Evolutionary conservation across 225 moss, liverwort and hornwort genomes (phyloP).

Genomic region (Straminergon stramineum): DNA sequence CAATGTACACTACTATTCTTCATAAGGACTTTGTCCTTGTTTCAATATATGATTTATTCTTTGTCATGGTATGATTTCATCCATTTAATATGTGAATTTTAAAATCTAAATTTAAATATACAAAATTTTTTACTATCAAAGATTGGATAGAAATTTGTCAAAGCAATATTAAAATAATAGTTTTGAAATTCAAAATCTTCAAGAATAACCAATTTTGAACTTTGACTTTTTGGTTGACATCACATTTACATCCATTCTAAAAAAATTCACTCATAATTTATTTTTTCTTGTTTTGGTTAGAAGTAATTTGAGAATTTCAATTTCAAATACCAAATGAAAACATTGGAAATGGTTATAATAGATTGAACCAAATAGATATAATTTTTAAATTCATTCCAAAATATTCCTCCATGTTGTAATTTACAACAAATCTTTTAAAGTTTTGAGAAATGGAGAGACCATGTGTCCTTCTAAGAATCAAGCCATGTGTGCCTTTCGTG

Average conservation of each 20-base stretch:
- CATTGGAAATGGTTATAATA: background rate
- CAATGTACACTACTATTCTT: background rate
- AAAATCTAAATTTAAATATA: too few species aligned
- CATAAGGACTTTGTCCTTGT: background rate
- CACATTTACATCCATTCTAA: background rate
- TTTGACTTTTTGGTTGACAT: too few species aligned
- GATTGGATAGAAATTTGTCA: background rate
- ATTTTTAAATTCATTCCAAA: background rate
- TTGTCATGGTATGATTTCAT: background rate
- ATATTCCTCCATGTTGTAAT: background rate
- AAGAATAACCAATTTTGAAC: background rate
- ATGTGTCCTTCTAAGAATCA: too few species aligned
- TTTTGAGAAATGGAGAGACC: background rate
- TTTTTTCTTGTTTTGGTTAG: background rate
- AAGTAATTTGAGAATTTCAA: background rate
- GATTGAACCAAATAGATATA: background rate
- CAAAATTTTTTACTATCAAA: too few species aligned
- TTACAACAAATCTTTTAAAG: background rate
- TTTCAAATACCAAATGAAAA: background rate
- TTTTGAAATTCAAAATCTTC: background rate
- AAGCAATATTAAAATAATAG: background rate
- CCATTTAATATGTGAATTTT: too few species aligned
- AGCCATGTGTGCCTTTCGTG: background rate
- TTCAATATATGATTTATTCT: background rate
- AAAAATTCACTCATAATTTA: background rate